Base-by-base conservation (phyloP, 2,329 filamentous ascomycete genomes). In the Conoideocrella luteorostrata region DNA sequence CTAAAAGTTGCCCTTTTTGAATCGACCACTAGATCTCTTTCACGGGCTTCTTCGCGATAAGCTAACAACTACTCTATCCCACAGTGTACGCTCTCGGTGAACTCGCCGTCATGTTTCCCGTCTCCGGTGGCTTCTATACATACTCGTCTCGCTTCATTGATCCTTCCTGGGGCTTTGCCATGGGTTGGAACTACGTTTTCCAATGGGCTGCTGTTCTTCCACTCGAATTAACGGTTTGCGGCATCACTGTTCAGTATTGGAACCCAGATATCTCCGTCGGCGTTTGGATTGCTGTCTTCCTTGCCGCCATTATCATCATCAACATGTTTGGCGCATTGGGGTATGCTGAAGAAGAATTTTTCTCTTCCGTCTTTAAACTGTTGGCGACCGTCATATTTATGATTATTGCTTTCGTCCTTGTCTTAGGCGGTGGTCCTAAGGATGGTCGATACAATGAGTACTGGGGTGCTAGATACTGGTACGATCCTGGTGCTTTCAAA, bases 71-170 rank as follows among this genome's bases (percentile, higher is more conserved):
- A 11, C 13, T 5, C 12, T 11, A 15, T 29, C 7, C 11, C 10
- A 15, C 38, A 60, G 68, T 79, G 49, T 74, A 75, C 52, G 75
- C 76, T 49, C 69, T 80, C 46, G 77, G 75, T 50, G 77, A 80
- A 60, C 60, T 80, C 45, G 72, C 75, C 34, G 70, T 78, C 50
- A 68, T 78, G 61, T 80, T 70, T 50, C 77, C 76, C 15, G 69
- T 79, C 54, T 76, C 74, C 52, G 76, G 76, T 56, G 73, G 72
- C 47, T 80, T 80, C 66, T 78, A 76, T 55, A 74, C 72, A 17
- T 79, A 77, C 63, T 75, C 71, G 24, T 66, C 69, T 35, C 74
- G 77, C 41, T 80, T 80, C 52, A 75, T 80, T 47, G 76, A 77
- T 53, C 75, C 75, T 28, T 72, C 76, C 3, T 79, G 74, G 71